Base-by-base conservation (phyloP, 371 early-diverging fungal species). In the Coemansia sp. region DNA sequence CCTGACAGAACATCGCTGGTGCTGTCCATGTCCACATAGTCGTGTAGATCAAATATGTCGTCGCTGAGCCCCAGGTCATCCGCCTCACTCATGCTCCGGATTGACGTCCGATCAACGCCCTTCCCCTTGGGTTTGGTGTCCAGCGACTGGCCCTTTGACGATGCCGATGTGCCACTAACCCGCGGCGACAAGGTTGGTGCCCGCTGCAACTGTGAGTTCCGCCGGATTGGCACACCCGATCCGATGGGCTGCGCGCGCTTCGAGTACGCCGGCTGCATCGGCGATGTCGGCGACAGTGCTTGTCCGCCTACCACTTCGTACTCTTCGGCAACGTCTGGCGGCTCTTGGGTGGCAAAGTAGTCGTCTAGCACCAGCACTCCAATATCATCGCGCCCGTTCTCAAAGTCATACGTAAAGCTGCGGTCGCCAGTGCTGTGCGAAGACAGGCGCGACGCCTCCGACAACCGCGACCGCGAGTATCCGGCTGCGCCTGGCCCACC, bases 291-390 rank as follows among this genome's bases (percentile, higher is more conserved):
- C 30, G 75, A 74, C 43, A 69, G 42, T 4, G 59, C 55, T 20
- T 62, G 45, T 14, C 63, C 66, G 10, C 75, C 75, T 31, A 76
- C 59, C n/a, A 76, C 76, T 31, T 76, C 76, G 10, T 71, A 76
- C 39, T 76, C 76, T 0, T 70, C 72, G 11, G 65, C 52, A 4
- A 60, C 57, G 35, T 75, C 75, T 0, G 60, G 61, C 34, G 57
- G 63, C 38, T 58, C 59, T 5, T 69, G 63, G 20, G 66, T 54
- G 34, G 66, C 66, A 66, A 75, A 75, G 38, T 75, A 75, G 41
- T 66, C 75, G 30, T 75, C 70, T 43, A 75, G 48, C 0, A 61
- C 56, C 16, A 75, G 61, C 5, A 51, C 57, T 10, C 57, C 49
- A 47, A 75, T 69, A 30, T 75, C 66, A 36, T 75, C 75, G 9